Evolutionary conservation across 2,329 filamentous ascomycete species (phyloP), one percentile per base, ranked within the genome.

Genomic region (Berkeleyomyces rouxiae): DNA sequence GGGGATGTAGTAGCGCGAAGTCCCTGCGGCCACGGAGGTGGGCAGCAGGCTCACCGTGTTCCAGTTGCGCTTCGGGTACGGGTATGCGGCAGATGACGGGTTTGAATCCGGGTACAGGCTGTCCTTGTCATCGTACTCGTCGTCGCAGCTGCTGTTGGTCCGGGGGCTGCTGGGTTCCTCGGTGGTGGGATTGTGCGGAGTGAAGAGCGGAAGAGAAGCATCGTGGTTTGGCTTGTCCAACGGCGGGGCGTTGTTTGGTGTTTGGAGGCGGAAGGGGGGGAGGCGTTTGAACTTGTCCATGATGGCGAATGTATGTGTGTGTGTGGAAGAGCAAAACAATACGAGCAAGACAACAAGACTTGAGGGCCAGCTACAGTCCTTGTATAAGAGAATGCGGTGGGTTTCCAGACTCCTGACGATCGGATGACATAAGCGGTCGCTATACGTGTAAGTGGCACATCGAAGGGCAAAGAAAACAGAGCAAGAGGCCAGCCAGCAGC

Each of bases 1-100:
- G 5, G 87, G 88, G 49, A 91, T 73, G 40, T 84, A 79, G 68
- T 87, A 88, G 61, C 73, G 74, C 60, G 74, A 74, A n/a, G 70
- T 65, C 42, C 66, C 65, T 9, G 57, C 69, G 70, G 81, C 78
- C 42, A 77, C 71, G 6, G 51, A n/a, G 36, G 51, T 55, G 36
- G 51, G 51, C 7, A 55, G 51, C 33, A 55, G 7, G 33, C 51
- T 55, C 51, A 55, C 51, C 3, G 33, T 55, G 39, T 55, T 55
- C 51, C 51, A 55, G 51, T 55, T 55, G 9, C 51, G 51, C 36
- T 31, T 31, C 1, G 51, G 62, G 46, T 64, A 64, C 43, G 61
- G 59, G 16, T 36, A 43, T 7, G 55, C 62, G 16, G 59, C 59
- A 7, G 60, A 55, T 23, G 40, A 55, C 13, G 40, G 39, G 36